These are phyloP conservation scores for Diutina catenulata DNA, from an alignment of 1,139 yeast species.

Conservation along the genomic window DNA sequence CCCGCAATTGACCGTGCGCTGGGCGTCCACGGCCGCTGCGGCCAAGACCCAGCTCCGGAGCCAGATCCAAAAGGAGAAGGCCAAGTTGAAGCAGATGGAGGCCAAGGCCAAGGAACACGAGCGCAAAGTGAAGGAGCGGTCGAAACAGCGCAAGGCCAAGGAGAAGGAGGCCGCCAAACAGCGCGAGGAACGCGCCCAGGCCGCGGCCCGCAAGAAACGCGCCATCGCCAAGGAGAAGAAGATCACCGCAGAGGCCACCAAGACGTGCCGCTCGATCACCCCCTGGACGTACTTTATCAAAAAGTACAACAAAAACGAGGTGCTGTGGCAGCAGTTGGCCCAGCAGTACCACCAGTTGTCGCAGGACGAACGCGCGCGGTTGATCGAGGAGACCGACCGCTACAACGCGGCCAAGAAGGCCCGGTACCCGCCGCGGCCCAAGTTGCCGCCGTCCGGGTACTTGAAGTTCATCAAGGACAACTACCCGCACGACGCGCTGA, in stretches of 20 bases:
- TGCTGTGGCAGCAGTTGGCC: conserved; percentile 13
- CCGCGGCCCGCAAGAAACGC: no score
- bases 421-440: conserved; percentile 24
- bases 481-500: conserved; percentile 14
- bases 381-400: conserved; percentile 15
- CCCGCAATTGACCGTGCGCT: neutral
- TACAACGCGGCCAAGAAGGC: conserved; percentile 17
- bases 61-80: neutral
- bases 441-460: conserved; percentile 17
- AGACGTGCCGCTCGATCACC: conserved; percentile 17
- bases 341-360: conserved; percentile 16
- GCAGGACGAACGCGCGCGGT: conserved; percentile 18
- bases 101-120: conserved; percentile 5
- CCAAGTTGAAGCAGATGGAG: conserved; percentile 3
- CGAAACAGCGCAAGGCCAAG: conserved; percentile 9
- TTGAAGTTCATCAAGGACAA: conserved; percentile 21
- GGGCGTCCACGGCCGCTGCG: neutral
- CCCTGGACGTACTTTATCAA: conserved; percentile 21
- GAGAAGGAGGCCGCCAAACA: conserved; percentile 8
- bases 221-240: conserved; percentile 11
- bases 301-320: conserved; percentile 10
- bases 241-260: conserved; percentile 16
- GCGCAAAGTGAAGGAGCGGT: conserved; percentile 12
- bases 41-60: neutral
- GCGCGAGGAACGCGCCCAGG: no score